These are phyloP conservation scores for Atkinsonella texensis DNA, from an alignment of 2,329 filamentous ascomycete species.

Conservation along the genomic window DNA sequence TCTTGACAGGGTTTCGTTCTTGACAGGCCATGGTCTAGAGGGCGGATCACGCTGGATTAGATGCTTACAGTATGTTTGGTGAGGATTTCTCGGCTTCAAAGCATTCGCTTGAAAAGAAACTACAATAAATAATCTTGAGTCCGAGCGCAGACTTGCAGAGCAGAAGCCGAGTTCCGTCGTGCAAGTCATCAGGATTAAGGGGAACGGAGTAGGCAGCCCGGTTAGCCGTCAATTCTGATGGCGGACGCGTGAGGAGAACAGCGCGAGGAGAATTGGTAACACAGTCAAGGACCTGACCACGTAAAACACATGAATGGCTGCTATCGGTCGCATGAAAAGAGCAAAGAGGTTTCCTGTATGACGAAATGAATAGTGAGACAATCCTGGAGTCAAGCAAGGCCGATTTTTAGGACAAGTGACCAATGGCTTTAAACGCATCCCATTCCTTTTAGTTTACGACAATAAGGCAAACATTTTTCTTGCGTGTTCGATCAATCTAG, in stretches of 20 bases:
- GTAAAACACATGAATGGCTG: neutral
- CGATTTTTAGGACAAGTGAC: too few relatives aligned
- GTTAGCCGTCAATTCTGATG: neutral
- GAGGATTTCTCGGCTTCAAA: too few relatives aligned
- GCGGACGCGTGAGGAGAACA: neutral
- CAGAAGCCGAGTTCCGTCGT: neutral
- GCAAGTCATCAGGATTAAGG: neutral
- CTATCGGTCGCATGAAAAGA: neutral
- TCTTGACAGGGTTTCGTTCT: too few relatives aligned
- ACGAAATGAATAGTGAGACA: neutral
- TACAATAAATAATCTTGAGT: too few relatives aligned
- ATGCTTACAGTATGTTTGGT: too few relatives aligned
- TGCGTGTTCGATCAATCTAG: neutral
- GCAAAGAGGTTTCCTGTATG: neutral
- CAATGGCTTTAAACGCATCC: too few relatives aligned
- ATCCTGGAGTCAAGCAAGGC: neutral
- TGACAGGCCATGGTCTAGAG: too few relatives aligned
- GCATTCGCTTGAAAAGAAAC: too few relatives aligned
- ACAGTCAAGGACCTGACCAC: neutral
- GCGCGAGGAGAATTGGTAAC: neutral
- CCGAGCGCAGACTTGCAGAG: neutral
- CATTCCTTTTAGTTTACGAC: too few relatives aligned
- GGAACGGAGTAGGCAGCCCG: neutral
- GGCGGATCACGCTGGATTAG: too few relatives aligned
- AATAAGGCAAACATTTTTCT: neutral